Evolutionary conservation across 441 rosid genomes (phyloP), one percentile per base, ranked within the genome.

Genomic region (Adansonia rubrostipa): DNA sequence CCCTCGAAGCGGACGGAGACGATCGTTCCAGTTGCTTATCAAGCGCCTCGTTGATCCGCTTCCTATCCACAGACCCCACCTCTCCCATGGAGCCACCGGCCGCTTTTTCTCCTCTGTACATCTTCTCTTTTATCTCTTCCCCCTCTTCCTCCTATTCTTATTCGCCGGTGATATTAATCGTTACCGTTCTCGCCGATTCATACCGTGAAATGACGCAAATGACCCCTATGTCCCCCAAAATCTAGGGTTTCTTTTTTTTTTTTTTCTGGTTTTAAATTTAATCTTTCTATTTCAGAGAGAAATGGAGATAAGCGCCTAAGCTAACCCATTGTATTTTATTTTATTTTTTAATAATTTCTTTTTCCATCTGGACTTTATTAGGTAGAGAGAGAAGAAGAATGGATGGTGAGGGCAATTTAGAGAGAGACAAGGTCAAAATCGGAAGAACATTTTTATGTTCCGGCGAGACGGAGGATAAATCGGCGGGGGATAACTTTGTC

Each of bases 11-110:
- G 45, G 95, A 88, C 54, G 90, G 87, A 57, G 92, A 88, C 24
- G 93, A 85, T 9, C 92, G 80, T 20, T 86, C 88, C 51, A 87
- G 82, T 79, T 88, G 91, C 76, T 91, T 88, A 48, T 89, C 92
- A 74, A 83, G 89, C 20, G 83, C 84, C 61, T 91, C 93, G 83
- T 88, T 85, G 73, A 87, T 85, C 74, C 91, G 88, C 84, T 89
- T 90, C 84, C 91, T 91, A 88, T 90, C 92, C 58, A 84, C 83
- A 1, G 79, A 20, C n/a, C 75, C 84, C 33, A 86, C 84, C 84
- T 87, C 94, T n/a, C 91, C 51, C 85, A 85, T 90, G 80, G 92
- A 86, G 58, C 89, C 89, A 81, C 53, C 84, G 33, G 45, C 56
- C 54, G 85, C 87, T 66, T 90, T 83, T 47, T 86, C 92, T 64